Conservation (phyloP, 306 rosid species). For the Prosopis cineraria region DNA sequence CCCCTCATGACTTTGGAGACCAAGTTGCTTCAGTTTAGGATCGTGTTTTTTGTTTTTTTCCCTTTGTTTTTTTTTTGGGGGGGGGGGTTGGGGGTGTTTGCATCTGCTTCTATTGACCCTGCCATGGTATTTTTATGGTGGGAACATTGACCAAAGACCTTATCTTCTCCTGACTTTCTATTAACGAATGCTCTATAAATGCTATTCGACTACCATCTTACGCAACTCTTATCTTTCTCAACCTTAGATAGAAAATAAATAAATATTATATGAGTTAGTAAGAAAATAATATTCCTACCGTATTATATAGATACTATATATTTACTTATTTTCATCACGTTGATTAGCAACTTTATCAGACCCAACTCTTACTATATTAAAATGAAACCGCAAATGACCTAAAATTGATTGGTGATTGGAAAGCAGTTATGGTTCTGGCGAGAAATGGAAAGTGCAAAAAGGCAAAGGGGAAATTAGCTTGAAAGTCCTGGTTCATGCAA, state of each 20-base stretch:
- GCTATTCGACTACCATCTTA: neutral
- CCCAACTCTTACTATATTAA: neutral
- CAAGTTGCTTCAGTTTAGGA: neutral
- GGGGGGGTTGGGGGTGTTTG: neutral
- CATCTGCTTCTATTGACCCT: neutral
- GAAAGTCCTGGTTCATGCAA: constrained; percentile 19
- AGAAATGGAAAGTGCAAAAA: neutral
- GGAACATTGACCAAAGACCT: neutral
- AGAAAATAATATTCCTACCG: neutral
- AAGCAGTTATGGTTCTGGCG: neutral
- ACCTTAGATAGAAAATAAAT: neutral
- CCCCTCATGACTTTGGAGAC: neutral
- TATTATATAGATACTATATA: neutral
- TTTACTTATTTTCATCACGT: neutral
- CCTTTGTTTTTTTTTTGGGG: too few species aligned
- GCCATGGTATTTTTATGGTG: neutral
- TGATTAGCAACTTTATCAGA: neutral
- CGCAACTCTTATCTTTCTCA: neutral
- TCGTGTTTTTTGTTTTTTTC: neutral
- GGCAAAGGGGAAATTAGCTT: constrained; percentile 5
- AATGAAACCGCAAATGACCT: neutral
- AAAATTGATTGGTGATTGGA: neutral
- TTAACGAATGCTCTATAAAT: neutral
- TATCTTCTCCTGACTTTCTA: neutral
- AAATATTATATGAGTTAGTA: neutral